Conservation (phyloP, 768 basidiomycete species). For the Tricholoma sp. region DNA sequence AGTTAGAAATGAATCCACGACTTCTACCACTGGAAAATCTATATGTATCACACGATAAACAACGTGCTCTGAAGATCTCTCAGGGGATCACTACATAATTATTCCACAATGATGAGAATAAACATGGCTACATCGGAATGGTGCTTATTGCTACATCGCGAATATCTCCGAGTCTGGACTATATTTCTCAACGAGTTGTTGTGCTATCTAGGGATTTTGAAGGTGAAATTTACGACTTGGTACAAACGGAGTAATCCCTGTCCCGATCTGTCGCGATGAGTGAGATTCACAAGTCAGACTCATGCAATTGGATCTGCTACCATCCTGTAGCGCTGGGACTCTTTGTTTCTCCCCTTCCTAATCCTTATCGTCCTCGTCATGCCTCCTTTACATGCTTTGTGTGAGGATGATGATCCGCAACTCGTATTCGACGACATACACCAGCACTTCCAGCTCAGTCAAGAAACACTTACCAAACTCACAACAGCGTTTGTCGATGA, state of each 20-base stretch:
- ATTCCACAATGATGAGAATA: neutral
- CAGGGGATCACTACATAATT: too few species aligned
- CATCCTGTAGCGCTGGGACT: too few species aligned
- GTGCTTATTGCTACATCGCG: neutral
- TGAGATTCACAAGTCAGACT: neutral
- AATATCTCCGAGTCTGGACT: neutral
- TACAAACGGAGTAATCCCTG: neutral
- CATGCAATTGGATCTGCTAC: too few species aligned
- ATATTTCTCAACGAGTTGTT: too few species aligned
- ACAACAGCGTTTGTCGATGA: slow-evolving; percentile 79
- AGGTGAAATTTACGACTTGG: neutral
- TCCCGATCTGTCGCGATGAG: neutral
- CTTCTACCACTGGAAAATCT: too few species aligned
- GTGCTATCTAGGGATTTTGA: neutral
- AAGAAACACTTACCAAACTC: slow-evolving; percentile 60
- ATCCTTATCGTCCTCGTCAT: slow-evolving; percentile 24
- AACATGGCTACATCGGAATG: neutral
- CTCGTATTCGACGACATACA: slow-evolving; percentile 61
- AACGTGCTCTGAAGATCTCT: too few species aligned
- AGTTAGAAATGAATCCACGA: too few species aligned
- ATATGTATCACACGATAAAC: too few species aligned
- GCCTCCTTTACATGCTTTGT: slow-evolving; percentile 37
- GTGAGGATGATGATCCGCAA: slow-evolving; percentile 36
- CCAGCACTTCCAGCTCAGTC: slow-evolving; percentile 63
- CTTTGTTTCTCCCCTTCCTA: neutral